Evolutionary conservation across 2,329 filamentous ascomycete genomes (phyloP).

Genomic region (Trichoderma afroharzianum): DNA sequence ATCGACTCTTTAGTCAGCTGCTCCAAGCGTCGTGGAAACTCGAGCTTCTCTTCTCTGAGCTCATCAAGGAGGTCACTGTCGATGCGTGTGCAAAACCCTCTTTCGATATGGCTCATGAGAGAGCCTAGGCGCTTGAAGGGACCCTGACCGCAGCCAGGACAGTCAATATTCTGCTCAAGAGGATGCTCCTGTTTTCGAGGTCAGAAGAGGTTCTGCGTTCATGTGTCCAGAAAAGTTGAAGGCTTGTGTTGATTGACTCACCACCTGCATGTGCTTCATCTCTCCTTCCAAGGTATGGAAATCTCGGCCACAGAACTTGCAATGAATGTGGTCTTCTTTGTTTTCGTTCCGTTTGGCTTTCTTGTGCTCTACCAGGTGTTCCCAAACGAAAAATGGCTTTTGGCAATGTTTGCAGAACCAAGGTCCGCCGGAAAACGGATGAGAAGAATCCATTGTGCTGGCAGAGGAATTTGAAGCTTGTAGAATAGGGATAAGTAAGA

Average conservation of each 20-base stretch:
- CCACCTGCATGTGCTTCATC: conserved; percentile 34
- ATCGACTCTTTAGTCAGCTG: conserved; percentile 26
- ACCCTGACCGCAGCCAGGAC: conserved; percentile 42
- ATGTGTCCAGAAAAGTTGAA: background rate
- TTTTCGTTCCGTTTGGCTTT: conserved; percentile 23
- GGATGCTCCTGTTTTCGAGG: conserved; percentile 35
- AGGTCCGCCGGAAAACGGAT: conserved; percentile 12
- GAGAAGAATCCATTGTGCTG: background rate
- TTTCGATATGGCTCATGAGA: conserved; percentile 47
- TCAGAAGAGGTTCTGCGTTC: background rate
- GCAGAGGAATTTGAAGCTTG: background rate
- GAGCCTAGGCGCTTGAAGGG: conserved; percentile 36
- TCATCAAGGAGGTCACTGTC: conserved; percentile 30
- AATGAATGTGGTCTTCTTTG: conserved; percentile 33
- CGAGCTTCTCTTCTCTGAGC: conserved; percentile 35
- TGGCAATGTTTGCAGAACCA: conserved; percentile 32
- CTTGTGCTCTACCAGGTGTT: conserved; percentile 31
- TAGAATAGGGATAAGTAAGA: background rate
- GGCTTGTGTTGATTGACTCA: conserved; percentile 21
- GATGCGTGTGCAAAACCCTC: conserved; percentile 37
- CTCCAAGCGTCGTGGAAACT: conserved; percentile 33
- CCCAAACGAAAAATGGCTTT: conserved; percentile 25
- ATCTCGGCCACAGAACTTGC: conserved; percentile 36
- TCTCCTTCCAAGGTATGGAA: conserved; percentile 34
- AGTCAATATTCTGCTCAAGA: conserved; percentile 39